phyloP scores from a whole-genome alignment of 1,284 basidiomycete species.

The Tilletia setariae region DNA sequence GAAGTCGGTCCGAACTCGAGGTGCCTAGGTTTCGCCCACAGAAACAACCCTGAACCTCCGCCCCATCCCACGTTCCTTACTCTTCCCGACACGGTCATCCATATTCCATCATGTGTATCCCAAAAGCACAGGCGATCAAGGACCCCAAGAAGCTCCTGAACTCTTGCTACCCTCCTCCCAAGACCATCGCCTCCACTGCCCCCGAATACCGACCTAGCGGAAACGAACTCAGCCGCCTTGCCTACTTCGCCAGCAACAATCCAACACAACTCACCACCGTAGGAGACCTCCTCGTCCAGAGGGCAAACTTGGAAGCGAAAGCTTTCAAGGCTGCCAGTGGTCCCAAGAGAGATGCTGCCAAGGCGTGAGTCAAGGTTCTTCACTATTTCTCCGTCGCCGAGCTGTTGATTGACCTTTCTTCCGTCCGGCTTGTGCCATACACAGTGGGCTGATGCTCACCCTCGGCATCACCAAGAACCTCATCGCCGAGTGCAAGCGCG shows the following conservation, averaged over 20 bases:
- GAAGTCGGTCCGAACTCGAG: neutral
- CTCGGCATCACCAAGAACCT: slow-evolving; percentile 79
- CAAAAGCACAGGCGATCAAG: slow-evolving; percentile 61
- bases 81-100: neutral
- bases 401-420: neutral
- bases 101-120: slow-evolving; percentile 42
- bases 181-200: slow-evolving; percentile 70
- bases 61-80: too few species aligned
- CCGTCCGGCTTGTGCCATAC: slow-evolving; percentile 12
- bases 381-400: neutral
- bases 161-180: slow-evolving; percentile 83
- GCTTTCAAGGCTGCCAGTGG: slow-evolving; percentile 66
- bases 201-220: slow-evolving; percentile 65
- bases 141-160: slow-evolving; percentile 81
- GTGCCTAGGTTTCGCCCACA: too few species aligned
- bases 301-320: slow-evolving; percentile 66
- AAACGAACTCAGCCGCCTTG: slow-evolving; percentile 84
- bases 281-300: slow-evolving; percentile 75
- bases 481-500: slow-evolving; percentile 81
- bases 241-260: slow-evolving; percentile 86
- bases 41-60: too few species aligned
- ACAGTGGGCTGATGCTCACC: slow-evolving; percentile 77
- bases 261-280: slow-evolving; percentile 86
- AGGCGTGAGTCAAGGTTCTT: slow-evolving; percentile 65
- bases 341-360: slow-evolving; percentile 63